These are phyloP conservation scores for Aspergillus transmontanensis DNA, from an alignment of 2,329 filamentous ascomycete genomes.

Conservation along the genomic window DNA sequence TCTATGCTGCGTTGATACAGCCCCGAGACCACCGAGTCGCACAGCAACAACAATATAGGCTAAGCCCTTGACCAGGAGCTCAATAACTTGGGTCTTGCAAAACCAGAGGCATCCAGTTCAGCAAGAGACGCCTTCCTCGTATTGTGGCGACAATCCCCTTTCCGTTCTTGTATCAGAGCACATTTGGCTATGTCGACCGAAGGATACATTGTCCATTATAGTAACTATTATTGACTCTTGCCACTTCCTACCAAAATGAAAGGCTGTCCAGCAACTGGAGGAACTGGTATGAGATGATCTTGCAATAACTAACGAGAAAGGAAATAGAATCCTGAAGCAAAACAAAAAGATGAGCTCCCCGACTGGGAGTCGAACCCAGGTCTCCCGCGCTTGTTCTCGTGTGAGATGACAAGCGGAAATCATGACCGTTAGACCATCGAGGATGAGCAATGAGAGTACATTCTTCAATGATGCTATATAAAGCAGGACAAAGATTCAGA, in stretches of 20 bases:
- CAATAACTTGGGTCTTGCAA: too few species aligned
- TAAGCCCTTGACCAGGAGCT: too few species aligned
- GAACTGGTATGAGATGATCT: not conserved
- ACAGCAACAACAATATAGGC: too few species aligned
- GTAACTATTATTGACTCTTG: too few species aligned
- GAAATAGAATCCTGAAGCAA: not conserved
- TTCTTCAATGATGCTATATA: not conserved
- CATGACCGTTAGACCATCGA: constrained; percentile 20
- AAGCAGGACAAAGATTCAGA: too few species aligned
- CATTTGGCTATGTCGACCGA: not conserved
- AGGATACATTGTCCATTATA: too few species aligned
- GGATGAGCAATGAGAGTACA: not conserved
- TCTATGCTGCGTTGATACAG: too few species aligned
- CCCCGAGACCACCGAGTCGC: too few species aligned
- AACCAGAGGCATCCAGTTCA: too few species aligned
- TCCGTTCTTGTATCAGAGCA: not conserved
- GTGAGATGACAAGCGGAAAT: constrained; percentile 18
- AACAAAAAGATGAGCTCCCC: not conserved
- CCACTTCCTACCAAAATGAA: fast-evolving
- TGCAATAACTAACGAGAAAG: not conserved
- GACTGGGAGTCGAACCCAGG: constrained; percentile 6
- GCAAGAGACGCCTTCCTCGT: not conserved
- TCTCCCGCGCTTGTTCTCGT: constrained; percentile 3
- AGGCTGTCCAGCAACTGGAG: not conserved
- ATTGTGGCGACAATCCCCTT: not conserved